Base-by-base conservation (phyloP, 2,329 filamentous ascomycete genomes). In the Penicillium rolfsii region DNA sequence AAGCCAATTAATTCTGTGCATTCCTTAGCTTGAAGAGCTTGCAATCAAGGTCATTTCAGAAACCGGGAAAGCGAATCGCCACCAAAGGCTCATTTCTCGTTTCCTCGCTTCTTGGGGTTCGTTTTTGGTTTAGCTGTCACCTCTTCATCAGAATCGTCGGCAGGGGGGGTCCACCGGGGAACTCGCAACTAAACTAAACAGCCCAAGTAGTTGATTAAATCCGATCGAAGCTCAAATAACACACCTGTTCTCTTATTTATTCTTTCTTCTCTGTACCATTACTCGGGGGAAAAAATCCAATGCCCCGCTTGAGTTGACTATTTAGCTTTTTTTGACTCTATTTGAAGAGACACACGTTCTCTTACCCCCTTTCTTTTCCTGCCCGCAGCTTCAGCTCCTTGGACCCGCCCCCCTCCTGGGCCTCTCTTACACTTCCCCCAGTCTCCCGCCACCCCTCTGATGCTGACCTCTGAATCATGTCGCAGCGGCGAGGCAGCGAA, bases 401-500 rank as follows among this genome's bases (percentile, higher is more conserved):
- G 61, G 63, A 64, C 56, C 64, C 66, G 61, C 56, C 36, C 36
- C 55, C 55, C 49, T 54, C 56, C 19, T 48, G 57, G 60, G 38
- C 48, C 52, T 52, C 61, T 58, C 58, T 61, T 46, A 60, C 30
- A 19, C 41, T 14, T 28, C 40, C 33, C 50, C 28, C n/a, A 50
- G 33, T 30, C 38, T 22, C 38, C n/a, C n/a, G 28, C 60, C 55
- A 61, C 59, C 58, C 59, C 61, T 66, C 65, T 63, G 62, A 67
- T 68, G 65, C 61, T 65, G 59, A 67, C 59, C 57, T 54, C 52
- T 63, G 59, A 73, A 71, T 67, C 70, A 77, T 77, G 74, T 75
- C 74, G 68, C 74, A 75, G 70, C 72, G 69, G 65, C 72, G 73
- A 71, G 68, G 67, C 55, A 66, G 55, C 60, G 68, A 72, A 66